These are phyloP conservation scores for Pleomassaria siparia DNA, from an alignment of 2,329 filamentous ascomycete species.

Conservation along the genomic window DNA sequence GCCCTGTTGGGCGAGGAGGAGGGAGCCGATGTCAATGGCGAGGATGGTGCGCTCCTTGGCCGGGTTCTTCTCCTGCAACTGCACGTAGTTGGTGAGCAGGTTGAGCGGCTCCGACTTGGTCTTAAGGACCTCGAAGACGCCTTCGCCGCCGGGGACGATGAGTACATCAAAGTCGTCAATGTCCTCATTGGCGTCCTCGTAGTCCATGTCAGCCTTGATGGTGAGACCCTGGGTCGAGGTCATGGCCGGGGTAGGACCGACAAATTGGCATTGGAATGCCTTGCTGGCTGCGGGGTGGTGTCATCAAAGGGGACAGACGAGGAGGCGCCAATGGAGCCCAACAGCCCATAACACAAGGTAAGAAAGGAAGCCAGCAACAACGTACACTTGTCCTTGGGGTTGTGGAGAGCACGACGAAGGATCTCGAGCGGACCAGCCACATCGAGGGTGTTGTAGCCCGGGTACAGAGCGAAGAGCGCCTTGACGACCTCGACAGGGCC, in stretches of 20 bases:
- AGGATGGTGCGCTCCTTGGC: slow-evolving; percentile 78
- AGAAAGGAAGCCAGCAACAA: slow-evolving; percentile 5
- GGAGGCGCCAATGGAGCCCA: slow-evolving; percentile 4
- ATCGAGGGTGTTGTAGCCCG: slow-evolving; percentile 59
- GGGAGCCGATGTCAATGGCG: slow-evolving; percentile 76
- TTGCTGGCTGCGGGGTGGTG: slow-evolving; percentile 47
- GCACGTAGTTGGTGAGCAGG: slow-evolving; percentile 74
- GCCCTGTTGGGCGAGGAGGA: slow-evolving; percentile 75
- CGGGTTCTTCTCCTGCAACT: slow-evolving; percentile 78
- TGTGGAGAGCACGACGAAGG: slow-evolving; percentile 56
- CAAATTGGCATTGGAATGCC: slow-evolving; percentile 57
- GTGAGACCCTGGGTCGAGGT: slow-evolving; percentile 64
- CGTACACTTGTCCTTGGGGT: slow-evolving; percentile 55
- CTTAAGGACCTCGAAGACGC: slow-evolving; percentile 63
- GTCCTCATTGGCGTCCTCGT: slow-evolving; percentile 73
- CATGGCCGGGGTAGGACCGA: slow-evolving; percentile 49
- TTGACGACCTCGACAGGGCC: slow-evolving; percentile 60
- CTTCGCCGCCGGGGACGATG: slow-evolving; percentile 73
- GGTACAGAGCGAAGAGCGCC: slow-evolving; percentile 61
- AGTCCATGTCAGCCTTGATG: slow-evolving; percentile 73
- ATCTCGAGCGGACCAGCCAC: slow-evolving; percentile 61
- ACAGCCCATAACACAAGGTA: slow-evolving; percentile 3
- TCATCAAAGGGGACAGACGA: slow-evolving; percentile 18
- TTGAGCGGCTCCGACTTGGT: slow-evolving; percentile 61
- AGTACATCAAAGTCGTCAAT: slow-evolving; percentile 78